These are phyloP conservation scores for Ophiostoma ips DNA, from an alignment of 2,329 filamentous ascomycete species.

Conservation along the genomic window DNA sequence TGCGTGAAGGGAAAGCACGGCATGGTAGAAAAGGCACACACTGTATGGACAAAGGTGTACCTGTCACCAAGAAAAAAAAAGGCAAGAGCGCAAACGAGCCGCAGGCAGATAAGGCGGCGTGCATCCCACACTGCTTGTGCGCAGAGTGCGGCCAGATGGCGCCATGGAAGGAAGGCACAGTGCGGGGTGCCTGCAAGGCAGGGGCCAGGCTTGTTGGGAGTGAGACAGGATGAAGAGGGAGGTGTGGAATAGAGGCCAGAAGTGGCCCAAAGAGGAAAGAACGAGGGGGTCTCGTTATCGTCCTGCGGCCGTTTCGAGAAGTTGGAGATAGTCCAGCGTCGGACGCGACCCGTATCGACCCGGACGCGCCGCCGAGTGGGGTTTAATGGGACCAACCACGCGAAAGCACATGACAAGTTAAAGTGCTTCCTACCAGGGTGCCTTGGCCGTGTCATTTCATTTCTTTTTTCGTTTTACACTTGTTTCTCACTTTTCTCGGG, in stretches of 20 bases:
- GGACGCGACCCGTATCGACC: not conserved
- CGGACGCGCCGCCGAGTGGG: slow-evolving; percentile 1
- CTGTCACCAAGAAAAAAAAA: not conserved
- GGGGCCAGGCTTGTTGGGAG: not conserved
- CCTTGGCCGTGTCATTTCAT: not conserved
- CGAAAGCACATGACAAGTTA: not conserved
- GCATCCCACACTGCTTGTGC: not conserved
- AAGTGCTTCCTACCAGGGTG: not conserved
- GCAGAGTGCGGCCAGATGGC: not conserved
- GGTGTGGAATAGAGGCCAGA: not conserved
- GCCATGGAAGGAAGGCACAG: not conserved
- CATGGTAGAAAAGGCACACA: not conserved
- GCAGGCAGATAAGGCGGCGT: not conserved
- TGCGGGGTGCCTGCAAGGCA: not conserved
- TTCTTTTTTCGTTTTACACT: not conserved
- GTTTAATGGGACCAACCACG: not conserved
- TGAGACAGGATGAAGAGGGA: not conserved
- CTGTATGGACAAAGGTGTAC: not conserved
- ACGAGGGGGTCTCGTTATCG: not conserved
- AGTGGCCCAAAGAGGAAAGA: not conserved
- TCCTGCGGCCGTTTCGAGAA: not conserved
- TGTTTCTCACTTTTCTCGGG: not conserved
- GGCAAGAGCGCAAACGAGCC: not conserved
- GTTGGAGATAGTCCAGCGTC: not conserved
- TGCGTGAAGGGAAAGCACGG: not conserved